Conservation (phyloP, 371 early-diverging fungal genomes). For the Dichotomocladium elegans region DNA sequence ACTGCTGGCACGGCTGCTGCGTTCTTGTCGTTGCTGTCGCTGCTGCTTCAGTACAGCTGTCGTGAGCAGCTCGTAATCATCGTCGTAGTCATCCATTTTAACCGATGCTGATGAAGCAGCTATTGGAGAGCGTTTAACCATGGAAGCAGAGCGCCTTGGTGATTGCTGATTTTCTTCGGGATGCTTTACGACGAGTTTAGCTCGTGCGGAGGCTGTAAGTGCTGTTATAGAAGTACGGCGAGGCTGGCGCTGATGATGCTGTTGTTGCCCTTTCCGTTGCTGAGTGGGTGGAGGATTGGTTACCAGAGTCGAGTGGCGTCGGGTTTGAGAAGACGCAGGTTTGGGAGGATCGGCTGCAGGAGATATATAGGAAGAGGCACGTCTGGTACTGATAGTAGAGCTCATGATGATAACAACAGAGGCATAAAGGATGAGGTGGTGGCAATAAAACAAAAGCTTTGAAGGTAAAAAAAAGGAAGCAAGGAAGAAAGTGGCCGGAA, state of each 20-base stretch:
- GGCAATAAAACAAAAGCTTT: too few species aligned
- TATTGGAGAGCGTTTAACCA: neutral
- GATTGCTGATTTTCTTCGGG: neutral
- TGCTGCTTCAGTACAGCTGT: neutral
- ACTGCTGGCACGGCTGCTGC: neutral
- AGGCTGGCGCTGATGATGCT: neutral
- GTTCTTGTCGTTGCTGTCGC: neutral
- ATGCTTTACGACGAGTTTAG: neutral
- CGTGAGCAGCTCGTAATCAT: neutral
- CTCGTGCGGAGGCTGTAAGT: conserved; percentile 5
- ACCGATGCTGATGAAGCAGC: neutral
- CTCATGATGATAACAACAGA: too few species aligned
- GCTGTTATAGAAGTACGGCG: conserved; percentile 4
- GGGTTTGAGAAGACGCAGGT: too few species aligned
- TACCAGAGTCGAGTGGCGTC: too few species aligned
- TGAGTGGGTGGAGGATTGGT: too few species aligned
- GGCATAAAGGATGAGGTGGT: too few species aligned
- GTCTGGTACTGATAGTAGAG: too few species aligned
- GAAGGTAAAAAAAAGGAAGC: too few species aligned
- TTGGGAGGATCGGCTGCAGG: too few species aligned
- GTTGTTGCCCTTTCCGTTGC: neutral
- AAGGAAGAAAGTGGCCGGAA: too few species aligned
- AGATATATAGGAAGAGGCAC: too few species aligned
- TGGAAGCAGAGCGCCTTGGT: neutral
- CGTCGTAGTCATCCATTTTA: neutral